phyloP scores from a whole-genome alignment of 2,329 filamentous ascomycete genomes.

The Pyricularia sp. region DNA sequence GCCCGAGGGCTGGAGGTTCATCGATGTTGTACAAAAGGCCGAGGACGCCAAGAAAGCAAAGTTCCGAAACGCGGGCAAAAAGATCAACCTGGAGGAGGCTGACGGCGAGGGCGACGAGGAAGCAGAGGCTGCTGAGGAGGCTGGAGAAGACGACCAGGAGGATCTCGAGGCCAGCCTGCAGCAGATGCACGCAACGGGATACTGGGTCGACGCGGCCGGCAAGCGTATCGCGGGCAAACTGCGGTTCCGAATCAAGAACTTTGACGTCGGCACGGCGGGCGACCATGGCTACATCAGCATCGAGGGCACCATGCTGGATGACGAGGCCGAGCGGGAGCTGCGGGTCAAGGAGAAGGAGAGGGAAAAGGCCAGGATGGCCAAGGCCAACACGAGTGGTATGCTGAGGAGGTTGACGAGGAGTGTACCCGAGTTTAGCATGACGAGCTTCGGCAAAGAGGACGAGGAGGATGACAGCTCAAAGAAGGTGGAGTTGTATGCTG shows the following conservation, averaged over 20 bases:
- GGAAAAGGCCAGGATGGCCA: constrained; percentile 25
- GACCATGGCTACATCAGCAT: constrained; percentile 75
- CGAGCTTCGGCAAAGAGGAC: constrained; percentile 39
- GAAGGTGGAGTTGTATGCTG: constrained; percentile 22
- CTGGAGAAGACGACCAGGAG: constrained; percentile 11
- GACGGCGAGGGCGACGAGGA: constrained; percentile 8
- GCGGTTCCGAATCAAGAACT: constrained; percentile 72
- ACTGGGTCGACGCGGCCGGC: constrained; percentile 67
- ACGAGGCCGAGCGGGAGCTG: constrained; percentile 54
- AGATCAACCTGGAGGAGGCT: constrained; percentile 14
- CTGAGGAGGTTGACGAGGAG: constrained; percentile 22
- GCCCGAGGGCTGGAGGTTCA: constrained; percentile 73
- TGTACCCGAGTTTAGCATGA: constrained; percentile 47
- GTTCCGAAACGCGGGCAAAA: constrained; percentile 11
- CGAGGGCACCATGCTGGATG: constrained; percentile 74
- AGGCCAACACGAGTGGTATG: constrained; percentile 21
- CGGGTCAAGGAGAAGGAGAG: constrained; percentile 41
- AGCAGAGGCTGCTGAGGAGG: constrained; percentile 23
- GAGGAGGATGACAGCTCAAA: constrained; percentile 30
- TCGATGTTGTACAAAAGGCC: constrained; percentile 45
- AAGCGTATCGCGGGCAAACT: constrained; percentile 61
- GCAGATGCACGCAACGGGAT: constrained; percentile 48
- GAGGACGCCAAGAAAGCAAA: constrained; percentile 12
- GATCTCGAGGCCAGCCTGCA: constrained; percentile 17
- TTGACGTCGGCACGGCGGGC: constrained; percentile 68